Evolutionary conservation across 345 rosid genomes (phyloP).

Genomic region (Eucalyptus paniculata): DNA sequence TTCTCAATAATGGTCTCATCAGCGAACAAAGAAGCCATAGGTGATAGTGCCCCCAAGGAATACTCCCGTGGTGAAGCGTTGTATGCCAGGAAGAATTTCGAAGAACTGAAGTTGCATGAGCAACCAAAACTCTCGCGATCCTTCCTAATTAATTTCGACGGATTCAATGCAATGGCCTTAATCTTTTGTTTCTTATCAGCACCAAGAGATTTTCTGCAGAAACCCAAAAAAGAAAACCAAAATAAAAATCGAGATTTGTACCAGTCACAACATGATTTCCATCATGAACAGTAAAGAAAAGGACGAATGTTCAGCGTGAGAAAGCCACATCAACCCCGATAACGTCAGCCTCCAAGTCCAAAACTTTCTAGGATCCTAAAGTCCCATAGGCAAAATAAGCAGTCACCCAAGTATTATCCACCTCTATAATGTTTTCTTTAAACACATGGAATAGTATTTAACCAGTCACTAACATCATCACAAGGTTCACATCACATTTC

Average conservation of each 20-base stretch:
- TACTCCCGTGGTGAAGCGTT: constrained; percentile 1
- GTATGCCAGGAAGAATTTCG: not conserved
- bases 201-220: constrained; percentile 16
- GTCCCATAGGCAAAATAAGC: not conserved
- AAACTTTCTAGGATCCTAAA: not conserved
- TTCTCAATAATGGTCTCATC: constrained; percentile 8
- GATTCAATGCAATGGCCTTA: not conserved
- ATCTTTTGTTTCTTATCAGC: constrained; percentile 4
- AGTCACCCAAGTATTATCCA: not conserved
- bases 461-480: not conserved
- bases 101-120: not conserved
- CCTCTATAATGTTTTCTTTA: not conserved
- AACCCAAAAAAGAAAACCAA: not conserved
- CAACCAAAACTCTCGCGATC: not conserved
- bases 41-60: constrained; percentile 12
- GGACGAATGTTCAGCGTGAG: not conserved
- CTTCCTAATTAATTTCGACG: constrained; percentile 7
- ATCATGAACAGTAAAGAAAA: not conserved
- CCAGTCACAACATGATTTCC: not conserved
- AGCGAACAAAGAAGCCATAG: constrained; percentile 4
- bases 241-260: not conserved
- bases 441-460: not conserved
- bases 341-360: not conserved
- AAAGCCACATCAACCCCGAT: not conserved
- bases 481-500: not conserved